Conservation (phyloP, 2,329 filamentous ascomycete genomes). For the Hypoxylon sp. region DNA sequence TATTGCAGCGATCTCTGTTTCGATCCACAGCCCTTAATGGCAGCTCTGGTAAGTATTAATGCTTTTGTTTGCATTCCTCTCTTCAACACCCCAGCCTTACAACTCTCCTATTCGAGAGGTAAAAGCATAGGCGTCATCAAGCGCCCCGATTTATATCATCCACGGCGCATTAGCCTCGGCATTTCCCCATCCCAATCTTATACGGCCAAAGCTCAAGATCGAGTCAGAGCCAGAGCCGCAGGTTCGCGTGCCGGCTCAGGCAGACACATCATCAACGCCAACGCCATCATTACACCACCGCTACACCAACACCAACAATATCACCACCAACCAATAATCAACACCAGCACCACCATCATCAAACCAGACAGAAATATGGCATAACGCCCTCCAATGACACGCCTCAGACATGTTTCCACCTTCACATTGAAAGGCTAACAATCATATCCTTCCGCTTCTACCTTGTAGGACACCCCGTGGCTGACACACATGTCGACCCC, state of each 20-base stretch:
- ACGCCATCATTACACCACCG: not conserved
- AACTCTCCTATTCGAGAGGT: too few species aligned
- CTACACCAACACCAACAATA: not conserved
- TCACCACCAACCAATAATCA: not conserved
- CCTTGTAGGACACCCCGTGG: conserved; percentile 58
- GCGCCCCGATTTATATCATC: conserved; percentile 5
- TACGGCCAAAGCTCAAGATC: not conserved
- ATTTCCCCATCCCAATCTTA: not conserved
- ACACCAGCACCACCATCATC: too few species aligned
- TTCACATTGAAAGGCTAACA: conserved; percentile 12
- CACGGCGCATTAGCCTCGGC: conserved; percentile 22
- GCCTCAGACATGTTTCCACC: conserved; percentile 3
- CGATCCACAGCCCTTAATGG: conserved; percentile 38
- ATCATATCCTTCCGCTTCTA: not conserved
- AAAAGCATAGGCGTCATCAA: conserved; percentile 24
- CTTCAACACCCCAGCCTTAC: not conserved
- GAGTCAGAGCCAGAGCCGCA: not conserved
- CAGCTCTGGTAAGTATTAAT: conserved; percentile 47
- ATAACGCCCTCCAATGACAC: not conserved
- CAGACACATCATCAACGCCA: not conserved
- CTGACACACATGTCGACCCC: conserved; percentile 61
- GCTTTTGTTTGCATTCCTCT: not conserved
- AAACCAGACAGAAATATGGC: too few species aligned
- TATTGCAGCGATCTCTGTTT: conserved; percentile 9
- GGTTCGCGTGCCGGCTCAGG: not conserved